phyloP scores from a whole-genome alignment of 2,329 filamentous ascomycete genomes.

The Ampelomyces quisqualis region DNA sequence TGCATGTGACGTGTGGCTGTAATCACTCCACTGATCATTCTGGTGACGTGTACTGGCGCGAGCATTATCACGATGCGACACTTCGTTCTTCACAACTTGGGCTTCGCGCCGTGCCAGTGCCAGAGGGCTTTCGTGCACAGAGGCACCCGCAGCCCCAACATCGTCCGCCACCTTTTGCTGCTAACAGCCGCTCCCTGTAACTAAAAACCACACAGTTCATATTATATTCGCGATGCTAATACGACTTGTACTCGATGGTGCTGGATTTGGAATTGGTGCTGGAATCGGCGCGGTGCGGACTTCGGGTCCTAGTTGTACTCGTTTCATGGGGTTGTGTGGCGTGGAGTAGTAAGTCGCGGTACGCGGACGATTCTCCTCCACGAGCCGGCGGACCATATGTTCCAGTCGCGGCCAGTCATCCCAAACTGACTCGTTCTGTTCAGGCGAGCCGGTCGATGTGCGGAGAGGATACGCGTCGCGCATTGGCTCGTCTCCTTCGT shows the following conservation, averaged over 20 bases:
- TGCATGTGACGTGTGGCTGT: no score
- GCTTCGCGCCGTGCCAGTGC: no score
- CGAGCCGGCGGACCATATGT: constrained; percentile 58
- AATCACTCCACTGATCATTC: no score
- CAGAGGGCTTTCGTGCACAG: no score
- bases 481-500: constrained; percentile 29
- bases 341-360: constrained; percentile 39
- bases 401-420: constrained; percentile 78
- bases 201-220: no score
- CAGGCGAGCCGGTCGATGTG: constrained; percentile 55
- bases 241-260: constrained; percentile 45
- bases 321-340: constrained; percentile 42
- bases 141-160: no score
- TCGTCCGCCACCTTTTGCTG: no score
- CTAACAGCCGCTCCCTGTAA: no score
- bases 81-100: no score
- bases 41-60: no score
- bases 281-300: constrained; percentile 20
- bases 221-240: constrained; percentile 51
- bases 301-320: constrained; percentile 38
- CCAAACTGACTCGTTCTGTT: constrained; percentile 67
- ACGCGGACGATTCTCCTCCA: constrained; percentile 48
- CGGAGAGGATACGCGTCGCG: constrained; percentile 50
- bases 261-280: constrained; percentile 24
- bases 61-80: no score